Conservation (phyloP, 163 green algal species). For the Trebouxiophyceae sp. region DNA sequence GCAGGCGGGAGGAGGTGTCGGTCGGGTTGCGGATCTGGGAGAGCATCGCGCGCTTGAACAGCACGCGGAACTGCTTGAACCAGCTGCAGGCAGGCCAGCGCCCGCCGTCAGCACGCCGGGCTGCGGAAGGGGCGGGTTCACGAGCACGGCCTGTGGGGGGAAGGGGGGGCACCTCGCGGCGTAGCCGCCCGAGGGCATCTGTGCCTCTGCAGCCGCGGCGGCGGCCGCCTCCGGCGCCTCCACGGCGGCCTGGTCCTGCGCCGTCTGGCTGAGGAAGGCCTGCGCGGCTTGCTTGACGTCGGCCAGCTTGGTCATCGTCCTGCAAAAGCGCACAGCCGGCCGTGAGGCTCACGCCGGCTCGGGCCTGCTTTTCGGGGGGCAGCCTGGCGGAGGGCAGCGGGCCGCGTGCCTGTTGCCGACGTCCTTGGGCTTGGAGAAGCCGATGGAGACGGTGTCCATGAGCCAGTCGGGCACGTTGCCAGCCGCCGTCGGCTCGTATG, state of each 20-base stretch:
- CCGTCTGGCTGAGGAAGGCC: constrained; percentile 4
- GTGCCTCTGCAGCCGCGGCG: background rate
- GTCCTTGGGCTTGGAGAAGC: constrained; percentile 24
- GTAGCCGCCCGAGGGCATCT: constrained; percentile 3
- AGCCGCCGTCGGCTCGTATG: background rate
- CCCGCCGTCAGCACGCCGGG: too few relatives aligned
- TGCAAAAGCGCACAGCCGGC: background rate
- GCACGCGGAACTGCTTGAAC: constrained; percentile 27
- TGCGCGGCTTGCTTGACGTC: constrained; percentile 27
- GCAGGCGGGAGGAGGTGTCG: constrained; percentile 16
- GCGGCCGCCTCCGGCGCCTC: background rate
- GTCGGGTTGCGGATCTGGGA: constrained; percentile 38
- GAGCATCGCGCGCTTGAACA: constrained; percentile 38
- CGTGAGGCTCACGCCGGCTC: background rate
- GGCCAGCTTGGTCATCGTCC: constrained; percentile 25
- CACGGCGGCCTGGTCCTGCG: background rate
- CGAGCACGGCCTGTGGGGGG: too few relatives aligned
- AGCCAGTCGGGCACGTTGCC: constrained; percentile 42
- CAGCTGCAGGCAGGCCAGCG: constrained; percentile 4
- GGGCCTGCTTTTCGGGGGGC: too few relatives aligned
- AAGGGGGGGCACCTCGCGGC: constrained; percentile 11
- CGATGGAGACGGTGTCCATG: constrained; percentile 52
- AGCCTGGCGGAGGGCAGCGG: too few relatives aligned
- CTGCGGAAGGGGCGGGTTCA: too few relatives aligned
- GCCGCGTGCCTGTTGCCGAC: background rate